phyloP scores from a whole-genome alignment of 192 early-diverging fungal species.

The Blastocladiella britannica region DNA sequence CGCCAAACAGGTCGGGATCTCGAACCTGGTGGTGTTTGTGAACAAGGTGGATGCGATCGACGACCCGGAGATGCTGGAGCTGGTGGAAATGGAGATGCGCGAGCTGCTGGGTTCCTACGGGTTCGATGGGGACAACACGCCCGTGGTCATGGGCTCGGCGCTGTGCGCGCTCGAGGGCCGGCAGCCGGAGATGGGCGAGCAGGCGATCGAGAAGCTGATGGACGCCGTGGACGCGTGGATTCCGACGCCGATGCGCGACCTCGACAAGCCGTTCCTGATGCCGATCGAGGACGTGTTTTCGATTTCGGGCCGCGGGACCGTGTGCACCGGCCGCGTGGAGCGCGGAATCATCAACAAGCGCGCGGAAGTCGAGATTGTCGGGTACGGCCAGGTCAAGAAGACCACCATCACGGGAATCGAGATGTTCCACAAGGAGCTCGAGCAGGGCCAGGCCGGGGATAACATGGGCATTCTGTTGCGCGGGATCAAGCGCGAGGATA shows the following conservation, averaged over 20 bases:
- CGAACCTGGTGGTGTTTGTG: constrained; percentile 83
- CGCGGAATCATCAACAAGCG: constrained; percentile 83
- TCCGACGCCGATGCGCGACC: constrained; percentile 74
- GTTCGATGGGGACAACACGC: constrained; percentile 76
- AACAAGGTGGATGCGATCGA: constrained; percentile 98
- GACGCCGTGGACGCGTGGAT: constrained; percentile 75
- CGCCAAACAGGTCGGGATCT: constrained; percentile 85
- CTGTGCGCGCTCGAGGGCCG: constrained; percentile 84
- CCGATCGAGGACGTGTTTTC: constrained; percentile 97
- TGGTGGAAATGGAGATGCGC: constrained; percentile 98
- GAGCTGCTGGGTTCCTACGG: constrained; percentile 78
- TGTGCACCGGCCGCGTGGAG: constrained; percentile 85
- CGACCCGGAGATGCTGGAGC: constrained; percentile 91
- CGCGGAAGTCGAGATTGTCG: constrained; percentile 89
- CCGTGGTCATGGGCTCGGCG: constrained; percentile 81
- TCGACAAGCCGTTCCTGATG: constrained; percentile 99
- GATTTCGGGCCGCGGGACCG: constrained; percentile 93
- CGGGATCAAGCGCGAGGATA: constrained; percentile 89
- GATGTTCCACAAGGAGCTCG: constrained; percentile 99
- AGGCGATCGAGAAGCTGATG: constrained; percentile 82
- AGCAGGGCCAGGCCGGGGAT: constrained; percentile 89
- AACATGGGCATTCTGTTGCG: constrained; percentile 95
- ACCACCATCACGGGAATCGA: constrained; percentile 94
- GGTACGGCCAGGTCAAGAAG: constrained; percentile 70
- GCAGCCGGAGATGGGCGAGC: constrained; percentile 72